Evolutionary conservation across 2,329 filamentous ascomycete genomes (phyloP).

Genomic region (Apiospora arundinis): DNA sequence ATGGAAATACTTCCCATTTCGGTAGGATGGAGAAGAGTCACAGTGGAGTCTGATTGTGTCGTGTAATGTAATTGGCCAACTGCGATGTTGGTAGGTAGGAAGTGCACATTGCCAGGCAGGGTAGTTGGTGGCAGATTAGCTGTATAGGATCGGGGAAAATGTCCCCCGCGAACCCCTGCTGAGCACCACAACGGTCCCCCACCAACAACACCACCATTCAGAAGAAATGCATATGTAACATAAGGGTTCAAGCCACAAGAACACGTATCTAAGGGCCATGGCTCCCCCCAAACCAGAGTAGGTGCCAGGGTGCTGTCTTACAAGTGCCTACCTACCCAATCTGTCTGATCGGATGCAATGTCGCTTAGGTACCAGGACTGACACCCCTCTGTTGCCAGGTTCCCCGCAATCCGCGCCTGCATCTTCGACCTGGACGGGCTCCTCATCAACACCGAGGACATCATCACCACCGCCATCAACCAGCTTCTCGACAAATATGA

Average conservation of each 20-base stretch:
- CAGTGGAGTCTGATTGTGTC: background rate
- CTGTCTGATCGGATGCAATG: background rate
- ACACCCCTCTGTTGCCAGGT: conserved; percentile 32
- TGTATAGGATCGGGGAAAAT: too few relatives aligned
- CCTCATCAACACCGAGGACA: conserved; percentile 74
- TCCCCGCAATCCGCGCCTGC: conserved; percentile 68
- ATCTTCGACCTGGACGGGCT: conserved; percentile 80
- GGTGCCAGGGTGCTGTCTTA: too few relatives aligned
- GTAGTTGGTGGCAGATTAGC: too few relatives aligned
- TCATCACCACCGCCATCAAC: conserved; percentile 70
- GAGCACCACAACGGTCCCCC: too few relatives aligned
- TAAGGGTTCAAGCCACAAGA: background rate
- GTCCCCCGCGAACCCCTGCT: background rate
- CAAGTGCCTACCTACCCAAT: too few relatives aligned
- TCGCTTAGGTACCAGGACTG: background rate
- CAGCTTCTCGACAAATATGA: conserved; percentile 65
- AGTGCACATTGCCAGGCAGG: too few relatives aligned
- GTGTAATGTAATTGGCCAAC: background rate
- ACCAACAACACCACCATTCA: too few relatives aligned
- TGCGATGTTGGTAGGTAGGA: background rate
- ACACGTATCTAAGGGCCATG: background rate
- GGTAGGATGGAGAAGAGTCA: background rate
- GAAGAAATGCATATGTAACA: conserved; percentile 9
- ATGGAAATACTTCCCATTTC: background rate
- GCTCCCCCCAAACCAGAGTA: background rate